These are phyloP conservation scores for Penicillium malachiteum DNA, from an alignment of 495 filamentous ascomycete genomes.

Conservation along the genomic window DNA sequence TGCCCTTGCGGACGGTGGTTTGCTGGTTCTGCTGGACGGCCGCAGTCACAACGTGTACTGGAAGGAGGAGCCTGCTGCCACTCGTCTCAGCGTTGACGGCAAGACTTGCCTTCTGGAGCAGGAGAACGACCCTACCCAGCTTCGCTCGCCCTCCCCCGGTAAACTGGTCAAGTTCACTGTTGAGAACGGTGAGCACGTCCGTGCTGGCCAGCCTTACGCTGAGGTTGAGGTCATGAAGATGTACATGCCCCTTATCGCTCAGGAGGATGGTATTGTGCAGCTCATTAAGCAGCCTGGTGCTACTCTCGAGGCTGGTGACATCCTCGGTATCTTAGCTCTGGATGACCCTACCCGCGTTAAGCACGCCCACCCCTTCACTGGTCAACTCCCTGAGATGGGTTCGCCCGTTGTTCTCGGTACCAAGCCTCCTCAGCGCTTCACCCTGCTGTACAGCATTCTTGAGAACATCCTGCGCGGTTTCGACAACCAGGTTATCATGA, in stretches of 20 bases:
- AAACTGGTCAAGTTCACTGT: slow-evolving; percentile 99
- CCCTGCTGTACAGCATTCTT: slow-evolving; percentile 72
- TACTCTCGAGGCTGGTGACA: slow-evolving; percentile 96
- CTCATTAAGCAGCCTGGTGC: slow-evolving; percentile 99
- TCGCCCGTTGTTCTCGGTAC: slow-evolving; percentile 80
- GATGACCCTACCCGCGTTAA: slow-evolving; percentile 97
- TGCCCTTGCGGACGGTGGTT: slow-evolving; percentile 87
- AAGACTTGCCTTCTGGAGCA: slow-evolving; percentile 98
- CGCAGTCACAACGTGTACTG: slow-evolving; percentile 98
- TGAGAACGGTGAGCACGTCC: slow-evolving; percentile 93
- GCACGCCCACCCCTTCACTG: slow-evolving; percentile 94
- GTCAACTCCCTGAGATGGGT: slow-evolving; percentile 85
- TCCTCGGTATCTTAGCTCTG: slow-evolving; percentile 93
- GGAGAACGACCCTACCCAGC: slow-evolving; percentile 97
- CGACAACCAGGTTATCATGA: slow-evolving; percentile 98
- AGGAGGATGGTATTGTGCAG: slow-evolving; percentile 95
- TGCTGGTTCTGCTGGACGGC: slow-evolving; percentile 86
- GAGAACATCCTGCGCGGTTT: slow-evolving; percentile 89
- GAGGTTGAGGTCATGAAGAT: slow-evolving; percentile 99
- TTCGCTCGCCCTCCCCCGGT: slow-evolving; percentile 90
- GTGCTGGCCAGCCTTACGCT: slow-evolving; percentile 88
- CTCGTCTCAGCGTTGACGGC: slow-evolving; percentile 91
- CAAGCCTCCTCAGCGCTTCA: slow-evolving; percentile 90
- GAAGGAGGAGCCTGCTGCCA: slow-evolving; percentile 97
- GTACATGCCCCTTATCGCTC: slow-evolving; percentile 98